These are phyloP conservation scores for Macrolepiota dolichaula DNA, from an alignment of 768 basidiomycete genomes.

Conservation along the genomic window DNA sequence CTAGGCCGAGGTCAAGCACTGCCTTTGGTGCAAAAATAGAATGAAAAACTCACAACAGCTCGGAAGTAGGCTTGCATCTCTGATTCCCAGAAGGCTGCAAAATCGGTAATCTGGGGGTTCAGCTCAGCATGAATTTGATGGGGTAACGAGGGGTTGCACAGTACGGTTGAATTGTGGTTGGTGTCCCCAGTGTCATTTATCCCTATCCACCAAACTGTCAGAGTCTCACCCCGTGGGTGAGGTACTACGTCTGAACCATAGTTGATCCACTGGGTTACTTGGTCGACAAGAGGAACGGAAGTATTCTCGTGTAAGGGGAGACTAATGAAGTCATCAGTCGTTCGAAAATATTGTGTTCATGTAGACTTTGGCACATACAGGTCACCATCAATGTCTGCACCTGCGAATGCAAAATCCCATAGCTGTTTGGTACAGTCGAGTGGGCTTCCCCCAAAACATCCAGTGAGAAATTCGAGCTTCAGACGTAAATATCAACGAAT, in stretches of 20 bases:
- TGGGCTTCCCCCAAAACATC: conserved; percentile 43
- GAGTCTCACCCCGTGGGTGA: conserved; percentile 37
- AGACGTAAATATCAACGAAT: background rate
- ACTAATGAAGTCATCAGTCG: conserved; percentile 18
- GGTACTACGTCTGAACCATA: conserved; percentile 44
- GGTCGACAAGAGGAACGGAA: conserved; percentile 43
- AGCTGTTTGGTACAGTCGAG: conserved; percentile 40
- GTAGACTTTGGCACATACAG: conserved; percentile 25
- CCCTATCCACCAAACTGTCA: conserved; percentile 57
- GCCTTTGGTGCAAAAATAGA: background rate
- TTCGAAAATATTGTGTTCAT: background rate
- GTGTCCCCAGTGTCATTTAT: conserved; percentile 58
- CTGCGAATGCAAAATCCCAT: conserved; percentile 57
- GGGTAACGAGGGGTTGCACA: background rate
- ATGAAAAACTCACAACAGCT: conserved; percentile 37
- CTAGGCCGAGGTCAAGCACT: background rate
- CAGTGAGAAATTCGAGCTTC: conserved; percentile 51
- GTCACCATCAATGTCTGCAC: conserved; percentile 40
- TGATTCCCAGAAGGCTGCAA: conserved; percentile 43
- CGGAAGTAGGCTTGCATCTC: conserved; percentile 49
- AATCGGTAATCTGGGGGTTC: conserved; percentile 39
- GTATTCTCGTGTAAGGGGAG: conserved; percentile 46
- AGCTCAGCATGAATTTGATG: background rate
- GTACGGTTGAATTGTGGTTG: conserved; percentile 34
- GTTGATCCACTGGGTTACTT: conserved; percentile 45